Percentiles rank a stretch among this genome's conserved stretches.
phyloP scores from a whole-genome alignment of 768 basidiomycete species.

The Leccinellum rugosiceps region DNA sequence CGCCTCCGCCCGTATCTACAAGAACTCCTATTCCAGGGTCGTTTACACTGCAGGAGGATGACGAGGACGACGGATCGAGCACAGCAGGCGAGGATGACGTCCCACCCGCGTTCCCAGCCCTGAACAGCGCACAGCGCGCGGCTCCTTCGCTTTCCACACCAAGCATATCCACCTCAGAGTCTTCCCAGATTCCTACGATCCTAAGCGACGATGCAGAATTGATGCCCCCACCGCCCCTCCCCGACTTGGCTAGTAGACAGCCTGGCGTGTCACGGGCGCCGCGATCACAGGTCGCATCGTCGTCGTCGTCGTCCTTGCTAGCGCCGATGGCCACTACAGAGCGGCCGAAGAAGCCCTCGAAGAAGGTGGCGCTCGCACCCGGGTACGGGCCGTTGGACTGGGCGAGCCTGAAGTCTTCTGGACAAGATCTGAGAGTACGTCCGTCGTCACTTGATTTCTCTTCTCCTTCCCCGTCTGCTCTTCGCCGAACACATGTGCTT shows the following conservation, averaged over 20 bases:
- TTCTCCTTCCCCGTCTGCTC: neutral
- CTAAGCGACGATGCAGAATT: constrained; percentile 42
- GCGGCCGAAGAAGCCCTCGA: constrained; percentile 54
- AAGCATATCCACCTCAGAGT: neutral
- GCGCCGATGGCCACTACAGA: constrained; percentile 64
- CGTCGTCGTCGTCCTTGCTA: constrained; percentile 49
- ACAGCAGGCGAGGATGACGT: constrained; percentile 48
- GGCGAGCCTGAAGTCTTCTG: constrained; percentile 83
- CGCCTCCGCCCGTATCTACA: constrained; percentile 1
- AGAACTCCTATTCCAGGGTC: constrained; percentile 19
- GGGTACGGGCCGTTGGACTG: constrained; percentile 93
- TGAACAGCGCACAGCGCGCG: constrained; percentile 69
- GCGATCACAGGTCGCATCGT: constrained; percentile 18
- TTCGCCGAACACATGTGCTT: neutral
- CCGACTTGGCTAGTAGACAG: constrained; percentile 34
- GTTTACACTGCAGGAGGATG: constrained; percentile 16
- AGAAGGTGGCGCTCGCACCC: constrained; percentile 86
- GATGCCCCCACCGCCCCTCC: constrained; percentile 54
- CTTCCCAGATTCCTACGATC: constrained; percentile 24
- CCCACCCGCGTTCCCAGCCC: constrained; percentile 73
- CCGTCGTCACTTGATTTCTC: neutral
- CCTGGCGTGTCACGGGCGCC: constrained; percentile 30
- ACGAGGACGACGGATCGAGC: constrained; percentile 39
- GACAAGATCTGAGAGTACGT: constrained; percentile 72
- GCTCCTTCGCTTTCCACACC: constrained; percentile 18